Conservation (phyloP, 352 stramenopile genomes). For the Globisporangium spinosum region DNA sequence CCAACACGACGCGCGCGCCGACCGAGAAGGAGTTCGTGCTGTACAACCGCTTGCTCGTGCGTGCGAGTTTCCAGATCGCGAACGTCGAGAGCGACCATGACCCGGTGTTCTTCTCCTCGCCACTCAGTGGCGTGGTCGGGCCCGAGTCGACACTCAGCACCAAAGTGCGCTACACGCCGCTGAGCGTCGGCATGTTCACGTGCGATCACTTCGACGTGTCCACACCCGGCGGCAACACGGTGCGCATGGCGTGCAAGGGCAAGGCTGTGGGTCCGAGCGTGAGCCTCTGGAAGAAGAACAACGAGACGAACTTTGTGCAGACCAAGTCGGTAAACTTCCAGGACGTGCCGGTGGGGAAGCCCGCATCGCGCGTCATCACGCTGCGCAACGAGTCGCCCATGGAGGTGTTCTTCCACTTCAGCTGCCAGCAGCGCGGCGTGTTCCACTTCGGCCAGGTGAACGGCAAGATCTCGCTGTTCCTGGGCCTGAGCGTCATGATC, state of each 20-base stretch:
- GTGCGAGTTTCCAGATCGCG: slow-evolving; percentile 67
- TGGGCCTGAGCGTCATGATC: slow-evolving; percentile 80
- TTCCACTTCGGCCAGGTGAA: slow-evolving; percentile 85
- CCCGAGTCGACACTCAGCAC: slow-evolving; percentile 72
- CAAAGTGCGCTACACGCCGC: slow-evolving; percentile 73
- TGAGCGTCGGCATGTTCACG: slow-evolving; percentile 84
- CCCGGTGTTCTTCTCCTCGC: slow-evolving; percentile 82
- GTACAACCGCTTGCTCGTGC: slow-evolving; percentile 89
- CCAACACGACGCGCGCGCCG: slow-evolving; percentile 33
- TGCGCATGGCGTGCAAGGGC: slow-evolving; percentile 71
- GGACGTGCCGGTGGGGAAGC: slow-evolving; percentile 67
- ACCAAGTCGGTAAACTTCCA: slow-evolving; percentile 89
- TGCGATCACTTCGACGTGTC: slow-evolving; percentile 89
- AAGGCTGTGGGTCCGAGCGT: slow-evolving; percentile 54
- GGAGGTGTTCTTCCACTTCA: slow-evolving; percentile 77
- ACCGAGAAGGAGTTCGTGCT: slow-evolving; percentile 84
- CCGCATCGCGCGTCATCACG: slow-evolving; percentile 66
- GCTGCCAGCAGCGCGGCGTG: slow-evolving; percentile 60
- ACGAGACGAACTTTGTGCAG: slow-evolving; percentile 60
- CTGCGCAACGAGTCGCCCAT: slow-evolving; percentile 79
- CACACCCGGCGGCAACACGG: slow-evolving; percentile 85
- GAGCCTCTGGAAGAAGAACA: slow-evolving; percentile 83
- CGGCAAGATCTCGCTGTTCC: slow-evolving; percentile 74
- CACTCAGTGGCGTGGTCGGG: slow-evolving; percentile 56
- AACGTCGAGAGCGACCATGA: slow-evolving; percentile 84